A percentile compares a stretch with the other conserved stretches of the same genome.
Conservation (phyloP, 2,329 filamentous ascomycete genomes). For the Aspergillus arachidicola region DNA sequence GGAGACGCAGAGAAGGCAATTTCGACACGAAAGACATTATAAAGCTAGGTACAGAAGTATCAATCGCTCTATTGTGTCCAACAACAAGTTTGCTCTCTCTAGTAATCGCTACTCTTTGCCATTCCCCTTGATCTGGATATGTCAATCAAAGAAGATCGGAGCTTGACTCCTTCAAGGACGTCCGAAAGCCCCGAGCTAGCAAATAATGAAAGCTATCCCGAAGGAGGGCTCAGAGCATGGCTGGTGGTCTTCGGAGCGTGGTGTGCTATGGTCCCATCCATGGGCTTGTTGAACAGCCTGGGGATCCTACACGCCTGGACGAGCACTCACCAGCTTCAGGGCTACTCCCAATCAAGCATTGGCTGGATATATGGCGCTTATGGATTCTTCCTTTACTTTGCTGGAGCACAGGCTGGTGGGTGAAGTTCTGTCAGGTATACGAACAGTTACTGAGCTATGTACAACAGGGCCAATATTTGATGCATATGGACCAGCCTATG, state of each 20-base stretch:
- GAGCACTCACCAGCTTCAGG: constrained; percentile 37
- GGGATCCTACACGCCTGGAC: constrained; percentile 45
- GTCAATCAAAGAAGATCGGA: neutral
- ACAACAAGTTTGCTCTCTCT: neutral
- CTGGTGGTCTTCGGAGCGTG: constrained; percentile 47
- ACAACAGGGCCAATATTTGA: constrained; percentile 21
- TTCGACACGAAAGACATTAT: neutral
- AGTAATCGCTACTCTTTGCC: neutral
- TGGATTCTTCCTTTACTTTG: constrained; percentile 43
- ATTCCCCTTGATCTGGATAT: neutral
- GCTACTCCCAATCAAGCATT: constrained; percentile 37
- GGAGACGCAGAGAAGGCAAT: neutral
- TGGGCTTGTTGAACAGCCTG: constrained; percentile 46
- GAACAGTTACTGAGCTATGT: neutral
- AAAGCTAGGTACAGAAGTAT: neutral
- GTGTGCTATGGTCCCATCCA: constrained; percentile 39
- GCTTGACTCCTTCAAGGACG: too few relatives aligned
- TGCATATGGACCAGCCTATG: constrained; percentile 14
- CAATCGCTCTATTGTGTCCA: neutral
- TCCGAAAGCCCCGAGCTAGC: neutral
- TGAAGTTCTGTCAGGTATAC: neutral
- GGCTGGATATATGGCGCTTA: constrained; percentile 48
- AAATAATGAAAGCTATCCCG: constrained; percentile 30
- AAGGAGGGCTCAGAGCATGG: constrained; percentile 48
- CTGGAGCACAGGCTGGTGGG: constrained; percentile 26